These are phyloP conservation scores for Sphagnum fallax DNA, from an alignment of 228 moss, liverwort and hornwort species.

Conservation along the genomic window DNA sequence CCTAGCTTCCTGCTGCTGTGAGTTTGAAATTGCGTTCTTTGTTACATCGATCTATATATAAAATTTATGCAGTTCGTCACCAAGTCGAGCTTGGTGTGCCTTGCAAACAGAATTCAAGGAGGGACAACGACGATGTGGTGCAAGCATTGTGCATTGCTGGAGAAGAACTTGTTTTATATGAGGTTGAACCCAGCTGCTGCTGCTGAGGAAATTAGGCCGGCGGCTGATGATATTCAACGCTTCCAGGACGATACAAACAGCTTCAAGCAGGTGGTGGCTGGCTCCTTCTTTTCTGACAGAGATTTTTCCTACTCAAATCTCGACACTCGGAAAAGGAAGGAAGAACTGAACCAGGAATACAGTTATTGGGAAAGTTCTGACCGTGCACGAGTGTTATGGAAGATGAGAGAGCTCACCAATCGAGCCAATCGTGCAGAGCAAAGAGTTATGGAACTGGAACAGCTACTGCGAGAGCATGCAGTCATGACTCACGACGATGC, in stretches of 20 bases:
- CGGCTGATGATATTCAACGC: background rate
- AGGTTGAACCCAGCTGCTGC: conserved; percentile 35
- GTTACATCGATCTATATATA: no score
- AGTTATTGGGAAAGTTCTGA: conserved; percentile 28
- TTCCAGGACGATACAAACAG: conserved; percentile 30
- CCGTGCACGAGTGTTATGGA: conserved; percentile 28
- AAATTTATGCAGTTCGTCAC: background rate
- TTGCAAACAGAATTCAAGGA: background rate
- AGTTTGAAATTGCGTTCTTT: no score
- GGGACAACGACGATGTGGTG: conserved; percentile 34
- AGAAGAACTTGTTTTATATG: conserved; percentile 34
- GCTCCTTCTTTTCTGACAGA: conserved; percentile 20
- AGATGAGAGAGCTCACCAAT: conserved; percentile 38
- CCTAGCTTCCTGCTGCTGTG: no score
- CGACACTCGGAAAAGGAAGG: conserved; percentile 37
- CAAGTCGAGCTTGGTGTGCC: background rate
- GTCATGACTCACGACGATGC: conserved; percentile 34
- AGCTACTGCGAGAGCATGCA: conserved; percentile 45
- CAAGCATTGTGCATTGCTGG: conserved; percentile 44
- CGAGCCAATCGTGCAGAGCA: conserved; percentile 50
- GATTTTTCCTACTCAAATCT: conserved; percentile 20
- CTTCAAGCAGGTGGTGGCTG: conserved; percentile 28
- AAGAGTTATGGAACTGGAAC: conserved; percentile 51
- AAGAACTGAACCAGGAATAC: conserved; percentile 32
- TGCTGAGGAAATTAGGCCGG: conserved; percentile 14